phyloP scores from a whole-genome alignment of 2,329 filamentous ascomycete species.

The Pezicula neosporulosa region DNA sequence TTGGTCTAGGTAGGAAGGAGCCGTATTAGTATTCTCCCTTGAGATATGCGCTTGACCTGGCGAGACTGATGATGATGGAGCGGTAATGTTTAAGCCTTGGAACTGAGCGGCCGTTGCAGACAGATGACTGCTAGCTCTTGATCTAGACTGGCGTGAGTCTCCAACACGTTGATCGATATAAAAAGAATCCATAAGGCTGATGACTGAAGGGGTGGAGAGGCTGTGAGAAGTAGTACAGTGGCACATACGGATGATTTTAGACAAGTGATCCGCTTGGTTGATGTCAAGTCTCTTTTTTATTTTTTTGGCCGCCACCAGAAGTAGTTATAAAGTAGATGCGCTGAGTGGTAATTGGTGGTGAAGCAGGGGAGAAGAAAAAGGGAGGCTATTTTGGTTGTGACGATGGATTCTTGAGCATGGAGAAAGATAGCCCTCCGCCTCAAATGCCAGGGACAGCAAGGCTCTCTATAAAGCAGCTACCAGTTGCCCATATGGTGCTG shows the following conservation, averaged over 20 bases:
- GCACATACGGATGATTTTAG: constrained; percentile 22
- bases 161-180: constrained; percentile 26
- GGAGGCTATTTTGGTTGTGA: constrained; percentile 25
- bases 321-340: constrained; percentile 19
- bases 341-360: constrained; percentile 16
- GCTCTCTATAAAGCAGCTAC: constrained; percentile 11
- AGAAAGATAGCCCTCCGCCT: constrained; percentile 22
- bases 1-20: constrained; percentile 16
- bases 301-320: constrained; percentile 13
- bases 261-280: neutral
- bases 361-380: constrained; percentile 12
- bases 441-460: constrained; percentile 20
- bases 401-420: constrained; percentile 24
- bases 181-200: constrained; percentile 24
- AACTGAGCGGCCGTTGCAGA: constrained; percentile 25
- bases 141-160: constrained; percentile 30
- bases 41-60: constrained; percentile 14
- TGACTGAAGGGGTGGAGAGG: constrained; percentile 15
- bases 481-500: neutral
- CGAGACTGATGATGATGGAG: constrained; percentile 11
- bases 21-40: constrained; percentile 12
- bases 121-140: constrained; percentile 26
- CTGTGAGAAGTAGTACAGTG: constrained; percentile 23
- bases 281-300: neutral
- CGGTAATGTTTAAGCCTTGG: constrained; percentile 24